These are phyloP conservation scores for Bromus sterilis DNA, from an alignment of 176 grass and related monocot species.

Conservation along the genomic window DNA sequence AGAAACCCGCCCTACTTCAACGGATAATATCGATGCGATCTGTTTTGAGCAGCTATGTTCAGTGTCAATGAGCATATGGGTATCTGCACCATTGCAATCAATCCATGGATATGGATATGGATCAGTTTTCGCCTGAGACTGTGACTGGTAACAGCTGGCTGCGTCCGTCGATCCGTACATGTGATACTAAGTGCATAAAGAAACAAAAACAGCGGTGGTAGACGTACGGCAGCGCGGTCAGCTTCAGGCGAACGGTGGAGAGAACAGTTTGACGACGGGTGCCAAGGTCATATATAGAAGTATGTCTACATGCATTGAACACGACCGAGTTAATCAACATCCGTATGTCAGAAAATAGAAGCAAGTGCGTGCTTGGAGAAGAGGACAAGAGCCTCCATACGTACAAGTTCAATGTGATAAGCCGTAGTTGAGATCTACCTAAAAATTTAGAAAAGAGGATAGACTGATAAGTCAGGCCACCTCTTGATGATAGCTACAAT, in stretches of 20 bases:
- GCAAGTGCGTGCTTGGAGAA: background rate
- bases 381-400: background rate
- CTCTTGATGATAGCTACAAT: conserved; percentile 34
- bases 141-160: background rate
- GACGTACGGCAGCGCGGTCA: background rate
- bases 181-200: background rate
- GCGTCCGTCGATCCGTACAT: background rate
- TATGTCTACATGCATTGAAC: conserved; percentile 27
- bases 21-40: background rate
- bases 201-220: background rate
- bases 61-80: background rate
- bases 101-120: background rate
- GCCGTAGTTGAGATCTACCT: background rate
- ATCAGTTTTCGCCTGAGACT: background rate
- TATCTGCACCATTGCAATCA: background rate
- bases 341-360: background rate
- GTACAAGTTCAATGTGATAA: conserved; percentile 13
- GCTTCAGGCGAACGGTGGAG: background rate
- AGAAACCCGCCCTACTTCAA: background rate
- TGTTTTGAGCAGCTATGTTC: background rate
- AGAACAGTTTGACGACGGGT: background rate
- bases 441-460: background rate
- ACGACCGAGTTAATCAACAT: background rate
- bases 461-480: conserved; percentile 35
- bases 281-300: background rate